Percentiles rank a stretch among this genome's conserved stretches.
Conservation (phyloP, 805 yeast genomes). For the Yamadazyma takamatsuzukensis region DNA sequence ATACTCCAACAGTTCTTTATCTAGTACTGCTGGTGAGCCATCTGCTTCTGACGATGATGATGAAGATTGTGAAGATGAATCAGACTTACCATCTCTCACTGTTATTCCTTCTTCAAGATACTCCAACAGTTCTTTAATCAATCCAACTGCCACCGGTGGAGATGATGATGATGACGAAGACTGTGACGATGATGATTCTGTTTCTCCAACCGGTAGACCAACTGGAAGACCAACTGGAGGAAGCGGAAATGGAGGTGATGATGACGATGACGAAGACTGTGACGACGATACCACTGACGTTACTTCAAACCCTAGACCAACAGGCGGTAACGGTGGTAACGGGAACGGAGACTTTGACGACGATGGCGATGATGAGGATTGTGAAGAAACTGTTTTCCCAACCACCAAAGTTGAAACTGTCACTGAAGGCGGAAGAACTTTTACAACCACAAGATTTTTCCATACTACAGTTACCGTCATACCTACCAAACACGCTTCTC, state of each 20-base stretch:
- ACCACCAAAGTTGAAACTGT: conserved; percentile 6
- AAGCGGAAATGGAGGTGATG: background rate
- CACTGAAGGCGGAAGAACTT: conserved; percentile 11
- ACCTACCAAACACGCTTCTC: conserved; percentile 2
- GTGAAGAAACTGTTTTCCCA: conserved; percentile 8
- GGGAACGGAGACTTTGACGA: conserved; percentile 3
- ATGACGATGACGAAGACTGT: conserved; percentile 2
- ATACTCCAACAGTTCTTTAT: background rate
- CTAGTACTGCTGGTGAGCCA: conserved; percentile 1
- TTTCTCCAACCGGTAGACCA: too few species aligned
- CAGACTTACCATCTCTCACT: conserved; percentile 2
- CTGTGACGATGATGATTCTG: conserved; percentile 1
- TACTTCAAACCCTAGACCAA: background rate
- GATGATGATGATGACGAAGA: conserved; percentile 5
- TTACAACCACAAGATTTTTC: conserved; percentile 9
- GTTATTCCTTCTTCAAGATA: background rate
- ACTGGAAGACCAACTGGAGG: background rate
- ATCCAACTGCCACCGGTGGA: conserved; percentile 6
- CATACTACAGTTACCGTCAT: conserved; percentile 6
- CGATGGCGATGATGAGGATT: conserved; percentile 17
- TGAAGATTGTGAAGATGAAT: conserved; percentile 15
- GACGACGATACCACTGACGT: background rate
- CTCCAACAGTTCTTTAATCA: conserved; percentile 4
- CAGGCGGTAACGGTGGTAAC: too few species aligned
- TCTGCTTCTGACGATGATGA: conserved; percentile 13